Percentiles rank a stretch among this genome's conserved stretches.
Evolutionary conservation across 768 basidiomycete genomes (phyloP).

Genomic region (Amanita thiersii): DNA sequence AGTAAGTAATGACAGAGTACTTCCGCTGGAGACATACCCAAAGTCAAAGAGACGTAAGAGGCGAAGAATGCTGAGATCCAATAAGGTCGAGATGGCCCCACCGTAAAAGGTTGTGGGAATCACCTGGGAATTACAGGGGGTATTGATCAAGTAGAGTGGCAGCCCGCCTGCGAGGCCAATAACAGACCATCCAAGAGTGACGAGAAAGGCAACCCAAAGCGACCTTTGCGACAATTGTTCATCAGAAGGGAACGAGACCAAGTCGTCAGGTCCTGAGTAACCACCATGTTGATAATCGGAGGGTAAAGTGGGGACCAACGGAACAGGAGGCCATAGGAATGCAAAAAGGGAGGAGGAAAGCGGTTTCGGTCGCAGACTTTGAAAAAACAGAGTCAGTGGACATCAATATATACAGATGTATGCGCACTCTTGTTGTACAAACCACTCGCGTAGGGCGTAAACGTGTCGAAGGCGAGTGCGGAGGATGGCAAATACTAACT

Average conservation of each 20-base stretch:
- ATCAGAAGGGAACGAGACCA: conserved; percentile 62
- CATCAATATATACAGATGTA: background rate
- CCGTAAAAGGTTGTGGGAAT: conserved; percentile 33
- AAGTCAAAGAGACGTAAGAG: conserved; percentile 56
- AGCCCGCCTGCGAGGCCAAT: conserved; percentile 64
- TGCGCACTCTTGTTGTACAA: conserved; percentile 60
- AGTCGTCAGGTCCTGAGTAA: conserved; percentile 39
- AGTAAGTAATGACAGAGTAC: conserved; percentile 18
- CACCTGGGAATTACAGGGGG: conserved; percentile 57
- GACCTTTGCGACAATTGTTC: conserved; percentile 66
- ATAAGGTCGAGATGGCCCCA: conserved; percentile 59
- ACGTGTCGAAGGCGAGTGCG: conserved; percentile 66
- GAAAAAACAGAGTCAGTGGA: background rate
- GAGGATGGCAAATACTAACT: conserved; percentile 62
- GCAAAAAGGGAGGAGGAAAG: conserved; percentile 51
- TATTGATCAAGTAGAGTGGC: conserved; percentile 62
- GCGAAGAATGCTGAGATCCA: conserved; percentile 71
- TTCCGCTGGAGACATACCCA: conserved; percentile 24
- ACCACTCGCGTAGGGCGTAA: conserved; percentile 72
- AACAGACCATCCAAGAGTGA: conserved; percentile 60
- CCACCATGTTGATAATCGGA: conserved; percentile 48
- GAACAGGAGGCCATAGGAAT: conserved; percentile 65
- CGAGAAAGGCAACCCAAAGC: conserved; percentile 56
- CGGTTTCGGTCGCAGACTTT: conserved; percentile 56
- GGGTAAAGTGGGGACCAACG: conserved; percentile 52